Evolutionary conservation across 1,284 basidiomycete species (phyloP), one percentile per base, ranked within the genome.

Genomic region (Cerrena zonata): DNA sequence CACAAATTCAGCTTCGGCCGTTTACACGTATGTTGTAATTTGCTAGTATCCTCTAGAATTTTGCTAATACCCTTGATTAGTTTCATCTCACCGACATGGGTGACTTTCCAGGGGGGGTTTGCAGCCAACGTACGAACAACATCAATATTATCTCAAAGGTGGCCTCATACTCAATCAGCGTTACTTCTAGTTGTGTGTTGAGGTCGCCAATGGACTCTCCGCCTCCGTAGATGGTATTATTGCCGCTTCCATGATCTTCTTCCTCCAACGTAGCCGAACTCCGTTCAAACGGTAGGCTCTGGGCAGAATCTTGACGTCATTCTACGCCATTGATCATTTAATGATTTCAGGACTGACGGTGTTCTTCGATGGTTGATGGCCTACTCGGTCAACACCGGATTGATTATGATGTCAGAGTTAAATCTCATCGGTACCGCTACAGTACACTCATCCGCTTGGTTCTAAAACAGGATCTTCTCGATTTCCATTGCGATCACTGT

Each of bases 331-430:
- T n/a, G n/a, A n/a, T n/a, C n/a, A n/a, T n/a, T n/a, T n/a, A n/a
- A n/a, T n/a, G n/a, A n/a, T n/a, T n/a, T n/a, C n/a, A 48, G 38
- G 5, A 23, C 47, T 4, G 47, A 41, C 21, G n/a, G 21, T 26
- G 15, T 48, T 12, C 19, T 48, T 22, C 47, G 30, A 5, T 30
- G 22, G 22, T n/a, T 41, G 18, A 40, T 41, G 37, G 37, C 47
- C 19, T 48, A 48, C 26, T n/a, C 47, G 4, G 47, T 48, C 38
- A 48, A 48, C 26, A 41, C 37, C 21, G 47, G 47, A 21, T 12
- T 24, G 26, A 23, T 48, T 11, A 48, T 30, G 24, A 48, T 48
- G 47, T 48, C n/a, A n/a, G 13, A 41, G 47, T 22, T 40, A 7
- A 5, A 10, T 19, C 13, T 22, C 21, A 22, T 7, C 21, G 22